Percentiles rank a stretch among this genome's conserved stretches.
phyloP scores from a whole-genome alignment of 2,329 filamentous ascomycete genomes.

The Furcasterigmium furcatum region DNA sequence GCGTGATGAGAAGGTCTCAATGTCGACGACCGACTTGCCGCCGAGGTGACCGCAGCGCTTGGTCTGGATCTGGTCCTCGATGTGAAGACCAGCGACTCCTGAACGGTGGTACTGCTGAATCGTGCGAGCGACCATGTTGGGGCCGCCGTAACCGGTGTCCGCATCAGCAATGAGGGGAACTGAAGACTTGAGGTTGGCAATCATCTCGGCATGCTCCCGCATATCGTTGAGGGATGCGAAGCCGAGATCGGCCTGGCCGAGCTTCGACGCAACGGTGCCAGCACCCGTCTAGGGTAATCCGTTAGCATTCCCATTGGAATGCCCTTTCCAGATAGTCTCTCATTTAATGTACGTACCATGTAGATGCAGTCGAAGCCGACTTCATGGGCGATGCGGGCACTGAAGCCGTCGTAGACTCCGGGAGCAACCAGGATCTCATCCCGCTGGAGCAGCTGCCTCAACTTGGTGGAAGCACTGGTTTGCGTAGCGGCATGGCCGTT shows the following conservation, averaged over 20 bases:
- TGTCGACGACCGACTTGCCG: slow-evolving; percentile 56
- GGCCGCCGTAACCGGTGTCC: slow-evolving; percentile 55
- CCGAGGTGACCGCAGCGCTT: slow-evolving; percentile 65
- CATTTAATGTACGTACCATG: no score
- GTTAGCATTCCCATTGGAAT: no score
- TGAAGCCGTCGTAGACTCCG: slow-evolving; percentile 67
- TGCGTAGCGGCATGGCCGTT: neutral
- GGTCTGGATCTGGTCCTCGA: slow-evolving; percentile 61
- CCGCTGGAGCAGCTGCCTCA: slow-evolving; percentile 35
- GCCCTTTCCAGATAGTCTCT: no score
- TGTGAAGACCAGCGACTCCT: slow-evolving; percentile 57
- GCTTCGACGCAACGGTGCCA: slow-evolving; percentile 56
- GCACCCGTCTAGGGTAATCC: slow-evolving; percentile 49
- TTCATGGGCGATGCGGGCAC: slow-evolving; percentile 58
- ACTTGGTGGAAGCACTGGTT: slow-evolving; percentile 25
- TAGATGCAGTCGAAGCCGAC: slow-evolving; percentile 64
- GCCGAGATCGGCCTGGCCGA: slow-evolving; percentile 62
- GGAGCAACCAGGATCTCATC: slow-evolving; percentile 52
- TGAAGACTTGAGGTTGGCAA: slow-evolving; percentile 52
- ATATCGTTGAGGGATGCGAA: slow-evolving; percentile 61
- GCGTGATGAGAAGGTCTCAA: slow-evolving; percentile 47
- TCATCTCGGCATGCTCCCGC: slow-evolving; percentile 60
- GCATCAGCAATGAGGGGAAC: slow-evolving; percentile 60
- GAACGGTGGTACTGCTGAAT: slow-evolving; percentile 48
- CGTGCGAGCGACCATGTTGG: slow-evolving; percentile 50